Conservation (phyloP, 2,329 filamentous ascomycete genomes). For the Sporothrix schenckii region DNA sequence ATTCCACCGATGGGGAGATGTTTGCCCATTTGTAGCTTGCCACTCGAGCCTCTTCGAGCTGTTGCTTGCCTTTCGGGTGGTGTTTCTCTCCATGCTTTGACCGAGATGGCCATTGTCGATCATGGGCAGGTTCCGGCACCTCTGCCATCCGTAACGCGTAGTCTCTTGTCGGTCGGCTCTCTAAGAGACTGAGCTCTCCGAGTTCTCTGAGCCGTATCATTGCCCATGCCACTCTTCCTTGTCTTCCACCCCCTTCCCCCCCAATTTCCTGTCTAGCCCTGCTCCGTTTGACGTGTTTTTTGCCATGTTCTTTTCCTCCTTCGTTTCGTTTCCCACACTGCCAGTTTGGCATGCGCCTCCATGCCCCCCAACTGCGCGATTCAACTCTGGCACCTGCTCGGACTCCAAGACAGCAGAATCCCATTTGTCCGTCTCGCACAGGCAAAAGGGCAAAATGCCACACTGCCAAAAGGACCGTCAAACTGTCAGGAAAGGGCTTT, state of each 20-base stretch:
- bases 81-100: conserved; percentile 1
- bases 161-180: not conserved
- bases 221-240: not conserved
- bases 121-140: not conserved
- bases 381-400: not conserved
- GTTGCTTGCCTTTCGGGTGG: not conserved
- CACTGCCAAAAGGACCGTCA: conserved; percentile 1
- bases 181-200: not conserved
- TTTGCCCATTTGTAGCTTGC: conserved; percentile 21
- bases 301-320: not conserved
- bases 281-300: conserved; percentile 20
- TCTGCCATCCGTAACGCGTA: not conserved
- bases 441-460: no score
- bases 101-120: not conserved
- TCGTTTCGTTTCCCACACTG: not conserved
- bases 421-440: not conserved
- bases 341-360: conserved; percentile 9
- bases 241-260: not conserved
- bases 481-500: conserved; percentile 4
- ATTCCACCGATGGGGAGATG: conserved; percentile 23
- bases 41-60: not conserved
- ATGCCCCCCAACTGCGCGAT: not conserved
- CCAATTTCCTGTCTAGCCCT: conserved; percentile 13
- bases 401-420: not conserved
- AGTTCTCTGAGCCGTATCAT: not conserved